These are phyloP conservation scores for Saccharomycopsis fermentans DNA, from an alignment of 805 yeast genomes.

Conservation along the genomic window DNA sequence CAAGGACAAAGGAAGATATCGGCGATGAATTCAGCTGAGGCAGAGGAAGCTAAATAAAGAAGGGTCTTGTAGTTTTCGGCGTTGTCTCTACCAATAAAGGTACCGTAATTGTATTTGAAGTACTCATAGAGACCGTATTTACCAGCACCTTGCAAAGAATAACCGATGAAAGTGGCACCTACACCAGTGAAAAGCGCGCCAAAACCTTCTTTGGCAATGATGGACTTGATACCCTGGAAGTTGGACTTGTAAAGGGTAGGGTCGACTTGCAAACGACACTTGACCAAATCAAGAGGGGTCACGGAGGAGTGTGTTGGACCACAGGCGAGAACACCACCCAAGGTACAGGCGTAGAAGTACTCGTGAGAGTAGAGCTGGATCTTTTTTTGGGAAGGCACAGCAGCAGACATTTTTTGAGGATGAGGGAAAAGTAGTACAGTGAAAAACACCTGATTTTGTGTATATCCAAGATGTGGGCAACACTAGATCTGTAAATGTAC, in stretches of 20 bases:
- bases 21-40: constrained; percentile 89
- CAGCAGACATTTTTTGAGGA: constrained; percentile 6
- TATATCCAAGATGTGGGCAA: too few relatives aligned
- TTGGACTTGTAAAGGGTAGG: constrained; percentile 64
- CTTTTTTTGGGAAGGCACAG: constrained; percentile 19
- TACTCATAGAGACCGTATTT: constrained; percentile 92
- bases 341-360: constrained; percentile 62
- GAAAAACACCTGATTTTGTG: too few relatives aligned
- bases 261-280: constrained; percentile 87
- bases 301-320: constrained; percentile 95
- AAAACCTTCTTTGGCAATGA: constrained; percentile 62
- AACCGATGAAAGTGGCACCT: constrained; percentile 89
- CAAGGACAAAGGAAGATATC: constrained; percentile 86
- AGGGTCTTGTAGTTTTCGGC: constrained; percentile 61
- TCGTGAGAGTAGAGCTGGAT: constrained; percentile 50
- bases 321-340: constrained; percentile 76
- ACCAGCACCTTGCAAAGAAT: constrained; percentile 94
- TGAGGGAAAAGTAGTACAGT: background rate
- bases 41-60: constrained; percentile 75
- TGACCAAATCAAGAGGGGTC: constrained; percentile 87
- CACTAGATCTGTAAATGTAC: too few relatives aligned
- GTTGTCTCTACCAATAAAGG: constrained; percentile 50
- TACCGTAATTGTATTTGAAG: constrained; percentile 73
- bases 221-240: constrained; percentile 70
- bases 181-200: constrained; percentile 76